Evolutionary conservation across 441 rosid genomes (phyloP).

Genomic region (Pelargonium citronellum): DNA sequence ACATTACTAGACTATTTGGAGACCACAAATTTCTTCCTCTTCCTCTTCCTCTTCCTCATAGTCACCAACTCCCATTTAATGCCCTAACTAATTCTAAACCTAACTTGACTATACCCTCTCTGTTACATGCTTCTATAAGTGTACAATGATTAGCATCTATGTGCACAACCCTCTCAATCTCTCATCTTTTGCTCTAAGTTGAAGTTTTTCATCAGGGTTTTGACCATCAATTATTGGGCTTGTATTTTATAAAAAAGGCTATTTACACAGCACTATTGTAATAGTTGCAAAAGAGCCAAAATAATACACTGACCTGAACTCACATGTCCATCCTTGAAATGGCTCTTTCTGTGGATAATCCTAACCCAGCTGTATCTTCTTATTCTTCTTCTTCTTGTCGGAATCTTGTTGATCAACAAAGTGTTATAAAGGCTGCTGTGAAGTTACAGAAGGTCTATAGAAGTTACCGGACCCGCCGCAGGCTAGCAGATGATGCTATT

Average conservation of each 20-base stretch:
- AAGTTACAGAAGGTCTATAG: slow-evolving; percentile 44
- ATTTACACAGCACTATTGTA: no score
- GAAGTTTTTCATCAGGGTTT: no score
- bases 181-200: no score
- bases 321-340: neutral
- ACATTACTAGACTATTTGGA: no score
- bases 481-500: slow-evolving; percentile 31
- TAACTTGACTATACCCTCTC: neutral
- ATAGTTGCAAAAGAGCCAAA: no score
- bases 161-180: neutral
- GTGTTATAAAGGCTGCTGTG: slow-evolving; percentile 30
- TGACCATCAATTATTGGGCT: no score
- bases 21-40: no score
- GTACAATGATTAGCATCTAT: neutral
- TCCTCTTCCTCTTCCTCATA: neutral
- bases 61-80: neutral
- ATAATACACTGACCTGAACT: neutral
- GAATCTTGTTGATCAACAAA: slow-evolving; percentile 5
- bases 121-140: neutral
- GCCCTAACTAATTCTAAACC: neutral
- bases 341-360: slow-evolving; percentile 2
- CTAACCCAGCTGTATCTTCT: slow-evolving; percentile 6
- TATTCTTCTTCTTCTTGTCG: no score
- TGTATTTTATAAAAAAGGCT: no score
- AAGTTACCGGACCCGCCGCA: slow-evolving; percentile 42